These are phyloP conservation scores for Plasmodium gonderi DNA, from an alignment of 169 alveolate genomes.

Conservation along the genomic window DNA sequence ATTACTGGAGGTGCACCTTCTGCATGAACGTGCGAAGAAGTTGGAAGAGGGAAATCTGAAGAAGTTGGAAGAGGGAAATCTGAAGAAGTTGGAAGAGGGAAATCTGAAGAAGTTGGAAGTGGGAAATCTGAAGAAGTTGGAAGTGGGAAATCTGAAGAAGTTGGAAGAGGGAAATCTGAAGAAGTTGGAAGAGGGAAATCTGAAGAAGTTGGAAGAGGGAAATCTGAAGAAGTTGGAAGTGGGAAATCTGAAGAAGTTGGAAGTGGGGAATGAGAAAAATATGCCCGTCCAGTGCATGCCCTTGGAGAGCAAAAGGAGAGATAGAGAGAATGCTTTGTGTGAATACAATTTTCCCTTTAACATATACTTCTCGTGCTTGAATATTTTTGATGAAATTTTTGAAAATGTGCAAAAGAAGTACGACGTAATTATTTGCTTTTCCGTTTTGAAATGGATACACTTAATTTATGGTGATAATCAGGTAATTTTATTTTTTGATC, in stretches of 20 bases:
- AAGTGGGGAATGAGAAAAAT: background rate
- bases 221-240: background rate
- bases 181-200: background rate
- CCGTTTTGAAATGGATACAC: constrained; percentile 69
- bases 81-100: background rate
- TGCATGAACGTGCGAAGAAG: background rate
- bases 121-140: background rate
- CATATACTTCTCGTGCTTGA: constrained; percentile 37
- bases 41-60: background rate
- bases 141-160: background rate
- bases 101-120: background rate
- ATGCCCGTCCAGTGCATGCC: background rate
- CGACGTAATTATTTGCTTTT: constrained; percentile 43
- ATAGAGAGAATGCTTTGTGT: background rate
- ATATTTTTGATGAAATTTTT: constrained; percentile 43
- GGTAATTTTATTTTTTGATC: constrained; percentile 52
- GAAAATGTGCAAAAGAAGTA: constrained; percentile 11
- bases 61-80: background rate
- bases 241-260: background rate
- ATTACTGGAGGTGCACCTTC: constrained; percentile 10
- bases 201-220: background rate
- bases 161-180: background rate
- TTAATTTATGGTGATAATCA: constrained; percentile 43
- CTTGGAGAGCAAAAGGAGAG: background rate
- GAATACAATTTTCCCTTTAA: constrained; percentile 26